A percentile compares a stretch with the other conserved stretches of the same genome.
Conservation (phyloP, 2,329 filamentous ascomycete species). For the Neonectria neomacrospora region DNA sequence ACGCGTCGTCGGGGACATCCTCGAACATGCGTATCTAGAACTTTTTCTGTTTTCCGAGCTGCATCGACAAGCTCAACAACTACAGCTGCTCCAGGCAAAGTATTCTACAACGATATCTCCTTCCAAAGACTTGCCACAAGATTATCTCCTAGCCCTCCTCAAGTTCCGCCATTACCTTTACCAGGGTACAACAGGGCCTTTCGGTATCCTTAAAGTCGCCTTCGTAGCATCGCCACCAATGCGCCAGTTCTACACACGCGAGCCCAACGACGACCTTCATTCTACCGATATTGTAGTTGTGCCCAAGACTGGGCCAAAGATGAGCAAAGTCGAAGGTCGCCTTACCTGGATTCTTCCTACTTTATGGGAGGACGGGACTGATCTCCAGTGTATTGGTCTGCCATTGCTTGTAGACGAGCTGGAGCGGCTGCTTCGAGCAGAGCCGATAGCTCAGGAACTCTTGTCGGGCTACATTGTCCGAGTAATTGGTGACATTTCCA, state of each 20-base stretch:
- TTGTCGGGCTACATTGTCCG: slow-evolving; percentile 51
- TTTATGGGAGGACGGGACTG: slow-evolving; percentile 55
- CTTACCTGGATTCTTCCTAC: slow-evolving; percentile 52
- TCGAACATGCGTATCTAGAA: slow-evolving; percentile 48
- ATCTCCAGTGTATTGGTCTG: too few species aligned
- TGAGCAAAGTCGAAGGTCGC: slow-evolving; percentile 36
- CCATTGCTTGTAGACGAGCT: slow-evolving; percentile 66
- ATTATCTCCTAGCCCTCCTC: slow-evolving; percentile 53
- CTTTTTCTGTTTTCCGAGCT: slow-evolving; percentile 55
- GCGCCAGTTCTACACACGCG: slow-evolving; percentile 49
- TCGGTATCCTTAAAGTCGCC: slow-evolving; percentile 38
- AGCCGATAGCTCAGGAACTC: slow-evolving; percentile 49
- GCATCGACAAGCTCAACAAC: slow-evolving; percentile 42
- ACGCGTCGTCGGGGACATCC: slow-evolving; percentile 49
- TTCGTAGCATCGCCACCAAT: slow-evolving; percentile 55
- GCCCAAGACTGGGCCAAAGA: slow-evolving; percentile 32
- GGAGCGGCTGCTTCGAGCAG: slow-evolving; percentile 54
- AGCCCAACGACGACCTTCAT: slow-evolving; percentile 36
- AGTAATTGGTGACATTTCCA: slow-evolving; percentile 57
- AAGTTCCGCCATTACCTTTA: slow-evolving; percentile 52
- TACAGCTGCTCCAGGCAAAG: slow-evolving; percentile 47
- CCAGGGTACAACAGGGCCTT: slow-evolving; percentile 46
- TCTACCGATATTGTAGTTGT: slow-evolving; percentile 39
- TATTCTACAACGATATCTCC: slow-evolving; percentile 48
- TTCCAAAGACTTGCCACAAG: slow-evolving; percentile 44